These are phyloP conservation scores for Allium sativum DNA, from an alignment of 106 monocot species.

Conservation along the genomic window DNA sequence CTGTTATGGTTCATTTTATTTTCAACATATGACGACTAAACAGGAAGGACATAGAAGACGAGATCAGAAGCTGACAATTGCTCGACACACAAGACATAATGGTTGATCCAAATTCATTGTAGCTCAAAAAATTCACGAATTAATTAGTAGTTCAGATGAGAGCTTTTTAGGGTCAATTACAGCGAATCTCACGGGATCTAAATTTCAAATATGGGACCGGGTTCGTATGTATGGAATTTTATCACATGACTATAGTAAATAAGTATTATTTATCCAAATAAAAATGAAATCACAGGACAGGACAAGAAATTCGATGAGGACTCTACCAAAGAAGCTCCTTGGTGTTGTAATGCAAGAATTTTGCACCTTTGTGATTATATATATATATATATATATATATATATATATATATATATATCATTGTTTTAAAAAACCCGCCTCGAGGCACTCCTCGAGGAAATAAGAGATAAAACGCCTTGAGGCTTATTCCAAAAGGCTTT, in stretches of 20 bases:
- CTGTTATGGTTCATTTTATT: too few relatives aligned
- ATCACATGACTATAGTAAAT: background rate
- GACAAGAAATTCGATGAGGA: constrained; percentile 18
- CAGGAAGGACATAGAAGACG: constrained; percentile 92
- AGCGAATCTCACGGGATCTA: constrained; percentile 91
- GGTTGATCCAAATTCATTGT: constrained; percentile 70
- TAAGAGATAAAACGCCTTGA: too few relatives aligned
- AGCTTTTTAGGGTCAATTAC: constrained; percentile 66
- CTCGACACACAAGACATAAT: constrained; percentile 52
- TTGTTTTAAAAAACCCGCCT: too few relatives aligned
- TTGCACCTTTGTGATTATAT: background rate
- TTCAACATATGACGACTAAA: background rate
- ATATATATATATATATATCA: too few relatives aligned
- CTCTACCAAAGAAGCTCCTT: constrained; percentile 45
- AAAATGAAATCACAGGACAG: constrained; percentile 35
- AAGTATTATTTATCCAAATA: too few relatives aligned
- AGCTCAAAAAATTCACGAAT: constrained; percentile 53
- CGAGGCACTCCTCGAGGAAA: too few relatives aligned
- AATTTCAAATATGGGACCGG: constrained; percentile 86
- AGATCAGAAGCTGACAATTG: constrained; percentile 78
- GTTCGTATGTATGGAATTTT: constrained; percentile 16
- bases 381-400: too few relatives aligned
- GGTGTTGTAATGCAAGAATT: constrained; percentile 52
- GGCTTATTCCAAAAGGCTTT: too few relatives aligned
- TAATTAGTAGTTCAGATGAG: constrained; percentile 54